A percentile compares a stretch with the other conserved stretches of the same genome.
phyloP scores from a whole-genome alignment of 768 basidiomycete species.

The Russula griseocarnosa region DNA sequence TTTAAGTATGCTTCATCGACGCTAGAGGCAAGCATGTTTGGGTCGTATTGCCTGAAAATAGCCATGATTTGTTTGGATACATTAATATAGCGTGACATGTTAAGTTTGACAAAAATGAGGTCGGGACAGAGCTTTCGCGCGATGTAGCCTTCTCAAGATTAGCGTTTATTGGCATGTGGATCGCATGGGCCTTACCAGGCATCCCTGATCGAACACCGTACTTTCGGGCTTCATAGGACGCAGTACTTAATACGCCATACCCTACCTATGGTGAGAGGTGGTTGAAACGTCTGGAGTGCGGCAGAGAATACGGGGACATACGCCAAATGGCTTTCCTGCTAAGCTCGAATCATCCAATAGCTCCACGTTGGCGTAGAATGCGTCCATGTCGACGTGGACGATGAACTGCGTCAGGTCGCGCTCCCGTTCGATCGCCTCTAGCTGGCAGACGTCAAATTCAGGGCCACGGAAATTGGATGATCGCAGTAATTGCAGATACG shows the following conservation, averaged over 20 bases:
- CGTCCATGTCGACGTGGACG: slow-evolving; percentile 96
- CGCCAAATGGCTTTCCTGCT: slow-evolving; percentile 70
- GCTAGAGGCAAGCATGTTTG: slow-evolving; percentile 68
- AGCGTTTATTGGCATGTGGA: background rate
- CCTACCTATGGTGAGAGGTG: slow-evolving; percentile 51
- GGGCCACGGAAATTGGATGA: background rate
- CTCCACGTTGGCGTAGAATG: slow-evolving; percentile 84
- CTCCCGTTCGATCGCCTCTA: slow-evolving; percentile 65
- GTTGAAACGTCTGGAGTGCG: slow-evolving; percentile 17
- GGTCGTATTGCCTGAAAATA: slow-evolving; percentile 68
- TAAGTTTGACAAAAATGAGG: slow-evolving; percentile 61
- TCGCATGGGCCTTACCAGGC: slow-evolving; percentile 55
- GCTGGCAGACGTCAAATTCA: slow-evolving; percentile 37
- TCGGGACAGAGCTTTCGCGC: slow-evolving; percentile 93
- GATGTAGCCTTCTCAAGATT: slow-evolving; percentile 60
- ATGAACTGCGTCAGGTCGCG: slow-evolving; percentile 81
- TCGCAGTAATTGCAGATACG: slow-evolving; percentile 30
- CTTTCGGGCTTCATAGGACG: slow-evolving; percentile 88
- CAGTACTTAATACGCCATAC: slow-evolving; percentile 78
- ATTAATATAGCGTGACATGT: slow-evolving; percentile 60
- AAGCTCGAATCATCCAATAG: slow-evolving; percentile 60
- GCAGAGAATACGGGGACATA: slow-evolving; percentile 33
- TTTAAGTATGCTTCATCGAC: slow-evolving; percentile 92
- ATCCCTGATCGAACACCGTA: slow-evolving; percentile 92
- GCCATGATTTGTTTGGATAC: slow-evolving; percentile 69